phyloP scores from a whole-genome alignment of 257 asterid species.

The Avicennia marina region DNA sequence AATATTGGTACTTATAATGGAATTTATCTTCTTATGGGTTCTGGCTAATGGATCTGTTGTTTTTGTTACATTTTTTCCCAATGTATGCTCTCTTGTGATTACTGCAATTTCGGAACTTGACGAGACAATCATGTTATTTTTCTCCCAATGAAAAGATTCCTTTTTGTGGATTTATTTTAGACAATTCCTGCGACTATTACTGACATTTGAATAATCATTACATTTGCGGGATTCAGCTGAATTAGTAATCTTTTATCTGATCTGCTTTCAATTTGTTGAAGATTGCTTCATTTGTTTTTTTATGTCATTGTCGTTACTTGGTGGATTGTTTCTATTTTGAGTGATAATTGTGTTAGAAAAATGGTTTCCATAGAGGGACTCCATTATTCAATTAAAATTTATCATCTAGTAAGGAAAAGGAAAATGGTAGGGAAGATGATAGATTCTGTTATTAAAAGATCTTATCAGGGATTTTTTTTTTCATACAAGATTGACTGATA shows the following conservation, averaged over 20 bases:
- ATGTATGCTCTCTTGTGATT: no score
- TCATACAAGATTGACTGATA: background rate
- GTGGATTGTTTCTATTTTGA: background rate
- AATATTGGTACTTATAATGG: background rate
- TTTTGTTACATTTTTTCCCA: no score
- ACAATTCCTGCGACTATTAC: background rate
- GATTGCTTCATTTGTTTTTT: background rate
- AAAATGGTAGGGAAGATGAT: background rate
- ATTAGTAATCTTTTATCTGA: background rate
- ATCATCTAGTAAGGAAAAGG: background rate
- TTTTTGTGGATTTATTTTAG: background rate
- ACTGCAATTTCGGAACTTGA: no score
- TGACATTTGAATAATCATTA: background rate
- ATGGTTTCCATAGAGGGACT: background rate
- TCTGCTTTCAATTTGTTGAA: background rate
- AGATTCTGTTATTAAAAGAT: background rate
- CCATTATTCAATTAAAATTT: background rate
- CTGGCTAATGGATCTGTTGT: conserved; percentile 18
- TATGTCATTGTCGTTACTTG: background rate
- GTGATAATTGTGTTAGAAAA: background rate
- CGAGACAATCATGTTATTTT: no score
- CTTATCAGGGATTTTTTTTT: background rate
- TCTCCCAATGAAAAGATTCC: no score
- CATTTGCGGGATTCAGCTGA: background rate
- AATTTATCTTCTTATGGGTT: conserved; percentile 10